A percentile compares a stretch with the other conserved stretches of the same genome.
Evolutionary conservation across 2,329 filamentous ascomycete genomes (phyloP).

Genomic region (Trichophyton rubrum): DNA sequence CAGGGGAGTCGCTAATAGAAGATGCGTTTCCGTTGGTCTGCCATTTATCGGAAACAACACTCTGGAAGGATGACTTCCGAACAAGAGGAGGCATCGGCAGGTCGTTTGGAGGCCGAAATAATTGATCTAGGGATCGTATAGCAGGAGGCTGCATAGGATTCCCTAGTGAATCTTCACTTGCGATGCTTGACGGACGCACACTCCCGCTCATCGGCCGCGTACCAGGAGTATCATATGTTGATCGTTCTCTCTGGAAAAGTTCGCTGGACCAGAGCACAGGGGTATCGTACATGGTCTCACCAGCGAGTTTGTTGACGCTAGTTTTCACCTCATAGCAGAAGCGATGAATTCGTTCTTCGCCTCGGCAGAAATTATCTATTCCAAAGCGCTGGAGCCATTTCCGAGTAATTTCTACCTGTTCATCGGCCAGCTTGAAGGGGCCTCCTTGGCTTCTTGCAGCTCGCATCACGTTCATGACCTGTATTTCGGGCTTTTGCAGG

Average conservation of each 20-base stretch:
- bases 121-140: conserved; percentile 21
- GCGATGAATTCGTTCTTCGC: conserved; percentile 86
- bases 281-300: conserved; percentile 69
- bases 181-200: conserved; percentile 32
- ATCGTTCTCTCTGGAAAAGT: conserved; percentile 61
- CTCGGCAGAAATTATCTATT: conserved; percentile 86
- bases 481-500: conserved; percentile 67
- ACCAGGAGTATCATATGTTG: conserved; percentile 31
- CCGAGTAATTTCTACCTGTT: conserved; percentile 74
- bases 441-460: conserved; percentile 74
- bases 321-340: conserved; percentile 84
- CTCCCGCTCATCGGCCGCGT: conserved; percentile 26
- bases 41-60: conserved; percentile 56
- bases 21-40: conserved; percentile 50
- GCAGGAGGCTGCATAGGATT: conserved; percentile 16
- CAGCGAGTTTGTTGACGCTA: conserved; percentile 73
- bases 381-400: conserved; percentile 70
- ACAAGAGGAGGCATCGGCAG: conserved; percentile 20
- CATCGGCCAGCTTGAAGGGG: conserved; percentile 89
- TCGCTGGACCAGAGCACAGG: conserved; percentile 89
- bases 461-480: conserved; percentile 77
- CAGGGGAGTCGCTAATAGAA: conserved; percentile 45
- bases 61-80: conserved; percentile 56
- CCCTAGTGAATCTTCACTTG: conserved; percentile 31
- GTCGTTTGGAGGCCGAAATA: conserved; percentile 24